Percentiles rank a stretch among this genome's conserved stretches.
These are phyloP conservation scores for Penicillium alfredii DNA, from an alignment of 495 filamentous ascomycete species.

Conservation along the genomic window DNA sequence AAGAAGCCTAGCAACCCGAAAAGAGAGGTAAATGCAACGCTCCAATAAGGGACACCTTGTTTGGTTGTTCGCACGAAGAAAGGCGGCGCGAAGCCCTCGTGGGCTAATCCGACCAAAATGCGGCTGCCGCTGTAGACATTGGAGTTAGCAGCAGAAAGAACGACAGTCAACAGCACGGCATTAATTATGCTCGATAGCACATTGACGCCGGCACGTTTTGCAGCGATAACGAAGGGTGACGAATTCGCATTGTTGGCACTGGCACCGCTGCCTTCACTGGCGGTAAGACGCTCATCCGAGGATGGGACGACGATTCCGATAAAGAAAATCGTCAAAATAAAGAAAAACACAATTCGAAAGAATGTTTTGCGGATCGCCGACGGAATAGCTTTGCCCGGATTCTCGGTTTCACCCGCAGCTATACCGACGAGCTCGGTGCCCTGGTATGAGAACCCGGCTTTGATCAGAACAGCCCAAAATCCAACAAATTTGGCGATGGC, in stretches of 20 bases:
- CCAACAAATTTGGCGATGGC: conserved; percentile 35
- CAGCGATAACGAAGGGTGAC: conserved; percentile 52
- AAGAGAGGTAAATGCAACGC: conserved; percentile 29
- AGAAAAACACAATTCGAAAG: conserved; percentile 61
- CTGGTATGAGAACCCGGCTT: conserved; percentile 58
- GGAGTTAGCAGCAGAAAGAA: conserved; percentile 59
- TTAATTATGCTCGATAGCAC: conserved; percentile 63
- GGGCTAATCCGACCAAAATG: conserved; percentile 48
- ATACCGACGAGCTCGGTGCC: conserved; percentile 60
- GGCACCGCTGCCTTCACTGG: conserved; percentile 38
- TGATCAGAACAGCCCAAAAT: conserved; percentile 35
- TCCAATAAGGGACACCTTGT: conserved; percentile 35
- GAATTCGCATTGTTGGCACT: conserved; percentile 29
- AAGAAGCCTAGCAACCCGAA: conserved; percentile 35
- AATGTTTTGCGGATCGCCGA: conserved; percentile 61
- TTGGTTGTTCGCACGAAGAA: conserved; percentile 34
- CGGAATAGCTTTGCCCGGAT: conserved; percentile 55
- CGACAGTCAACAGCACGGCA: conserved; percentile 57
- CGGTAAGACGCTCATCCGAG: conserved; percentile 14
- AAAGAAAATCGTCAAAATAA: conserved; percentile 59
- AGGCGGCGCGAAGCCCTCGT: conserved; percentile 45
- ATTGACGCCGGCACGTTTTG: conserved; percentile 50
- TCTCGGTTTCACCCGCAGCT: conserved; percentile 59
- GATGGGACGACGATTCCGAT: conserved; percentile 57
- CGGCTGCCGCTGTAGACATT: conserved; percentile 63